A percentile compares a stretch with the other conserved stretches of the same genome.
phyloP scores from a whole-genome alignment of 176 grass and related monocot species.

The Musa schizocarpa region DNA sequence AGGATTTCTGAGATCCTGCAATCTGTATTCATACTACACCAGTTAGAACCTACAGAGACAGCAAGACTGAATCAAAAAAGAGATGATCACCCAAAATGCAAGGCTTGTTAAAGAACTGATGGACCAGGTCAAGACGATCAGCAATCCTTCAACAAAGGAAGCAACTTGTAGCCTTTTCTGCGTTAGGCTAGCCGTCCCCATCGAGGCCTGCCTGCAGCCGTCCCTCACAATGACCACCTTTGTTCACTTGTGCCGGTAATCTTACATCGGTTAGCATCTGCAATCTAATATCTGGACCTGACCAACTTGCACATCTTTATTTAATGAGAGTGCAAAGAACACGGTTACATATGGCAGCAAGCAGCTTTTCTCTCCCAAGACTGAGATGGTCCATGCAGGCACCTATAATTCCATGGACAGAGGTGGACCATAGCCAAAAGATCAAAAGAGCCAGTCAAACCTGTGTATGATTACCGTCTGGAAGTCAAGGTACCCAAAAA shows the following conservation, averaged over 20 bases:
- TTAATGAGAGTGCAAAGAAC: too few relatives aligned
- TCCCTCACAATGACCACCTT: not conserved
- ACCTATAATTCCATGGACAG: not conserved
- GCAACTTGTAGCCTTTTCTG: not conserved
- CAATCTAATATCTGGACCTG: not conserved
- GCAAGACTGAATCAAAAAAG: too few relatives aligned
- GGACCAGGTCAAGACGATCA: not conserved
- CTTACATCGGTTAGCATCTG: not conserved
- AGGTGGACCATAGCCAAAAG: not conserved
- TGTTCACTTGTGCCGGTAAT: not conserved
- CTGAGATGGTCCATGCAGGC: conserved; percentile 12
- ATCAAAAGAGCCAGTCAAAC: too few relatives aligned
- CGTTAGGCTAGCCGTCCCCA: not conserved
- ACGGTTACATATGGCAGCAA: not conserved
- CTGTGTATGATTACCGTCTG: not conserved
- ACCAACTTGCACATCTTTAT: not conserved
- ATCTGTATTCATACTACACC: not conserved
- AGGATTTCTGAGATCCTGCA: not conserved
- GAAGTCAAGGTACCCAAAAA: not conserved
- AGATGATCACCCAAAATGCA: not conserved
- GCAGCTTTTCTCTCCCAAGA: not conserved
- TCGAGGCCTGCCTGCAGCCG: not conserved
- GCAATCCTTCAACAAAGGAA: not conserved
- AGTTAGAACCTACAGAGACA: too few relatives aligned
- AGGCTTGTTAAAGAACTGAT: not conserved